Base-by-base conservation (phyloP, 169 alveolate species). In the Cryptosporidium ubiquitum region DNA sequence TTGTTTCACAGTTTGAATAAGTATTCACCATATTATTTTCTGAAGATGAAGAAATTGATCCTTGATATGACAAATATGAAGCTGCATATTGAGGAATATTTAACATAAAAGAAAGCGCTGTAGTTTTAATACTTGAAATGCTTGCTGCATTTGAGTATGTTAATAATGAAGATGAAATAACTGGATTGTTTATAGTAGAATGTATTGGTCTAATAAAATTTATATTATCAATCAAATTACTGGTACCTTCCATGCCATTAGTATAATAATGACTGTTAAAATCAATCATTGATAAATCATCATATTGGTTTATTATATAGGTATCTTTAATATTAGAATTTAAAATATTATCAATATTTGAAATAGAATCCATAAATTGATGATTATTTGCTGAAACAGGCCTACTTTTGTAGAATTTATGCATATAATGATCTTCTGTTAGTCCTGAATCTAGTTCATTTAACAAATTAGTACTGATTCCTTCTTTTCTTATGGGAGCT, bases 1-100 rank as follows among this genome's bases (percentile, higher is more conserved):
- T 61, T 2, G 58, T 79, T 40, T 79, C 89, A 35, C 74, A 79
- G 31, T 79, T 79, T 16, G 89, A 79, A 42, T 79, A 79, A 20
- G 52, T 61, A 10, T 55, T 55, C 5, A 55, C n/a, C 37, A 55
- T 26, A 55, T 55, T 55, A n/a, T 55, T 26, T 55, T n/a, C 35
- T 7, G 35, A 55, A 23, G 66, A 26, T 55, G 66, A 23, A 16
- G 66, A 35, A 55, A 26, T 55, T 55, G 18, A 3, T 1, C 66
- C 66, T 12, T 55, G 37, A 55, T 55, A 26, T 4, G 35, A n/a
- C 20, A 55, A 23, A 10, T 55, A 55, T 55, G 66, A 55, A 0
- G 66, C 5, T 55, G 66, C 35, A 55, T 55, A 55, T 55, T 55
- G 66, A 55, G 66, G 66, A 55, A 55, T 55, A n/a, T 31, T 20